Percentiles rank a stretch among this genome's conserved stretches.
Evolutionary conservation across 176 grass and related monocot species (phyloP).

Genomic region (Bonia amplexicaulis): DNA sequence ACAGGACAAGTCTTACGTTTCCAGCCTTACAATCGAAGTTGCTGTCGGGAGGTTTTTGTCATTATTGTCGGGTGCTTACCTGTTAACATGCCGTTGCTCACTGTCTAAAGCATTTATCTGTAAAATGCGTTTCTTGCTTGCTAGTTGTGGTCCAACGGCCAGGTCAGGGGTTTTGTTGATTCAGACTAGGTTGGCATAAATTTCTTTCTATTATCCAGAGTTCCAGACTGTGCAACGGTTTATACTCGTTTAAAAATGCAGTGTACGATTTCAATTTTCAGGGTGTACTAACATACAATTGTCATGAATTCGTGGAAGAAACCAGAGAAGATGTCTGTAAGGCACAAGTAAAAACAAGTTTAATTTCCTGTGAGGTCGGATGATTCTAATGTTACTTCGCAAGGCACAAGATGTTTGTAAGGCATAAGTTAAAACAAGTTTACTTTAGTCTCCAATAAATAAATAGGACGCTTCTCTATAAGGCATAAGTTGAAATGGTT

Average conservation of each 20-base stretch:
- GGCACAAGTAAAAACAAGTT: neutral
- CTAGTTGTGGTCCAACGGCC: neutral
- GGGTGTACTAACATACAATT: neutral
- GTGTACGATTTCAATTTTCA: neutral
- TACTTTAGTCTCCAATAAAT: too few species aligned
- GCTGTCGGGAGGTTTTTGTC: neutral
- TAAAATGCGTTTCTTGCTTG: neutral
- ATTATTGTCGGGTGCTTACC: neutral
- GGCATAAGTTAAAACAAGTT: too few species aligned
- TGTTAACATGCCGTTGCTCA: neutral
- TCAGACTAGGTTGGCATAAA: neutral
- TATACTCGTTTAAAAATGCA: neutral
- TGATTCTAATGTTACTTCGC: too few species aligned
- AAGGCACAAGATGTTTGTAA: too few species aligned
- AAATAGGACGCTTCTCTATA: too few species aligned
- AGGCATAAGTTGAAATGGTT: too few species aligned
- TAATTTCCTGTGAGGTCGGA: too few species aligned
- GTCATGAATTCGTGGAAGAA: neutral
- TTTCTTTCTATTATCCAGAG: neutral
- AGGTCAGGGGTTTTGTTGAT: neutral
- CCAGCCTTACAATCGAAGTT: constrained; percentile 5
- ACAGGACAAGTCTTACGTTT: neutral
- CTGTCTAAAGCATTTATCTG: neutral
- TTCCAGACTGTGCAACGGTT: neutral
- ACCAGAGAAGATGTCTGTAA: neutral